Base-by-base conservation (phyloP, 2,329 filamentous ascomycete genomes). In the Cladosporium velox region DNA sequence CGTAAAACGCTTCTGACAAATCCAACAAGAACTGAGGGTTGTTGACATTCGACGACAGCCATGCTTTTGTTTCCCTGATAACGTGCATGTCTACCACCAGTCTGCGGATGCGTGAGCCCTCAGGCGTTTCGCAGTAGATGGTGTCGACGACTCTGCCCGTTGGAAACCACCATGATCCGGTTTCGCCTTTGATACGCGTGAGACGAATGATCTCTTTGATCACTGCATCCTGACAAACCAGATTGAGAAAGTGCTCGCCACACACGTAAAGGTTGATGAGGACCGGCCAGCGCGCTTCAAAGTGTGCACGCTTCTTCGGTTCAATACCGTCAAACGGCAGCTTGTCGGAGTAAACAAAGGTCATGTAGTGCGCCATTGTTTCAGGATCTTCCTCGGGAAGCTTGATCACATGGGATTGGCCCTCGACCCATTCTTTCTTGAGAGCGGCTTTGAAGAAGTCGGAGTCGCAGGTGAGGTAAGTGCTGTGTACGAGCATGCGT, bases 81-180 rank as follows among this genome's bases (percentile, higher is more conserved):
- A 55, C 5, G 26, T 64, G 34, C 15, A 67, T 18, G 38, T 65
- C 66, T 1, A 67, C 63, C 47, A 67, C 54, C 11, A 67, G 38
- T 14, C 52, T 26, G 4, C 63, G 57, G 7, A 12, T 49, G 3
- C 49, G 63, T 11, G 66, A 67, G 7, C 30, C 30, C 7, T 47
- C n/a, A 0, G 66, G 55, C 3, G 66, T 67, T 15, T 63, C 63
- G n/a, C 28, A 24, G 26, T 62, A 67, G 38, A 67, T 58, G 21
- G 38, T 62, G 34, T 60, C 34, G 41, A 66, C 21, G 2, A n/a
- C 18, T 12, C 12, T 8, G 5, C 8, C 7, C 7, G 6, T 11
- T 11, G 32, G 32, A 11, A 11, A 35, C 34, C 34, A 35, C 11
- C 12, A 1, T 4, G 3, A 1, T 0, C 35, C 35, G 4, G 6